Conservation (phyloP, 352 stramenopile species). For the Globisporangium apiculatum region DNA sequence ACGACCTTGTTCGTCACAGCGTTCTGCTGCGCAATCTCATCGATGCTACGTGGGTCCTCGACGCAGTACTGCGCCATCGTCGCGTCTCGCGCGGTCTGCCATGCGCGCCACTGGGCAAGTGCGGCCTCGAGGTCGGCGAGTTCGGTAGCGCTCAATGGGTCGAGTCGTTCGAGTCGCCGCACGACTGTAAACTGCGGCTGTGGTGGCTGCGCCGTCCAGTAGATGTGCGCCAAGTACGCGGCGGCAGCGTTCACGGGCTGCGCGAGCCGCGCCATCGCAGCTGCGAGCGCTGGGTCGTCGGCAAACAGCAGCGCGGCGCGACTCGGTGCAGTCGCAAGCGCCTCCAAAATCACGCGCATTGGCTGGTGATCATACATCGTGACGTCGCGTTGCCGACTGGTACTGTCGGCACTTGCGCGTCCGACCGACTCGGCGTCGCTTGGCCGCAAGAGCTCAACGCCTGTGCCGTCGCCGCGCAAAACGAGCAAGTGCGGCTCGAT, state of each 20-base stretch:
- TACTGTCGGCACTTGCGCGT: not conserved
- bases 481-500: slow-evolving; percentile 69
- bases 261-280: slow-evolving; percentile 28
- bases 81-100: slow-evolving; percentile 39
- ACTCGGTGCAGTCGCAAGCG: no score
- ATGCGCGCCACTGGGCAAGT: slow-evolving; percentile 36
- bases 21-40: slow-evolving; percentile 38
- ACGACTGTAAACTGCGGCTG: slow-evolving; percentile 35
- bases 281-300: slow-evolving; percentile 27
- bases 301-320: slow-evolving; percentile 15
- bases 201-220: slow-evolving; percentile 8
- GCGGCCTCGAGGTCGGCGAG: slow-evolving; percentile 30
- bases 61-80: slow-evolving; percentile 69
- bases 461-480: slow-evolving; percentile 68
- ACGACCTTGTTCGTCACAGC: slow-evolving; percentile 65
- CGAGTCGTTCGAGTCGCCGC: slow-evolving; percentile 36
- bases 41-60: slow-evolving; percentile 39
- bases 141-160: slow-evolving; percentile 25
- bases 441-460: slow-evolving; percentile 45
- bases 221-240: slow-evolving; percentile 24
- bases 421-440: slow-evolving; percentile 33
- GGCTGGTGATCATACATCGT: not conserved
- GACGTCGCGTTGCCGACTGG: not conserved
- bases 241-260: slow-evolving; percentile 34
- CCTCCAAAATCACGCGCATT: no score